These are phyloP conservation scores for Ploettnerulaceae sp. DNA, from an alignment of 2,329 filamentous ascomycete genomes.

Conservation along the genomic window DNA sequence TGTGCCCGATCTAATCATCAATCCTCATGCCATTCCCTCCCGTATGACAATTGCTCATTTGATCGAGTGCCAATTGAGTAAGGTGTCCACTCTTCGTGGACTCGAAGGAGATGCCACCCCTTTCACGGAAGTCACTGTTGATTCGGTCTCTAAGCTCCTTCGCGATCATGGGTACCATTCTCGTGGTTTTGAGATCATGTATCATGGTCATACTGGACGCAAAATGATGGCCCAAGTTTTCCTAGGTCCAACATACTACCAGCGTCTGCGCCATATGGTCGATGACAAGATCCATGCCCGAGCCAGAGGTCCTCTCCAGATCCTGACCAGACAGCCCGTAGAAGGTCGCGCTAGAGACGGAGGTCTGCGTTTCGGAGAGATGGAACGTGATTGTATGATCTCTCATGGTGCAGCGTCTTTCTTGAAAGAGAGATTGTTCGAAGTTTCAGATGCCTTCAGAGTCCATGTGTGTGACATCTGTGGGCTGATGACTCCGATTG, in stretches of 20 bases:
- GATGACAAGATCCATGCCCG: slow-evolving; percentile 99
- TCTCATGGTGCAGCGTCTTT: slow-evolving; percentile 97
- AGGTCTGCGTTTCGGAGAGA: slow-evolving; percentile 98
- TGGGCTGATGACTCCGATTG: slow-evolving; percentile 97
- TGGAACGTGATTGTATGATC: slow-evolving; percentile 99
- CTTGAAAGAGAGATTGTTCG: slow-evolving; percentile 94
- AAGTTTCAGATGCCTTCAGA: slow-evolving; percentile 95
- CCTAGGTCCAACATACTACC: slow-evolving; percentile 97
- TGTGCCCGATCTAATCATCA: slow-evolving; percentile 94
- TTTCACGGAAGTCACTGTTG: slow-evolving; percentile 96
- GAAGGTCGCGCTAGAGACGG: slow-evolving; percentile 97
- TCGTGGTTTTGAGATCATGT: slow-evolving; percentile 97
- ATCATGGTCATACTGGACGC: slow-evolving; percentile 93
- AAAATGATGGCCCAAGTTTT: slow-evolving; percentile 95
- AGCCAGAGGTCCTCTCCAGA: slow-evolving; percentile 92
- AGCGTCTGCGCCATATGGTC: slow-evolving; percentile 98
- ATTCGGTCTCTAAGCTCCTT: slow-evolving; percentile 81
- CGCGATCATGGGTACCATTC: slow-evolving; percentile 92
- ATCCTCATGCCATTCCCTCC: slow-evolving; percentile 97
- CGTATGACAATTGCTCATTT: slow-evolving; percentile 99
- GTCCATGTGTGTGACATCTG: slow-evolving; percentile 99
- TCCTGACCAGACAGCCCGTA: slow-evolving; percentile 93
- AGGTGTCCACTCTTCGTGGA: slow-evolving; percentile 88
- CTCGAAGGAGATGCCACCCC: slow-evolving; percentile 97
- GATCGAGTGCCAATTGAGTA: slow-evolving; percentile 96